Base-by-base conservation (phyloP, 257 asterid genomes). In the Marsdenia floribunda region DNA sequence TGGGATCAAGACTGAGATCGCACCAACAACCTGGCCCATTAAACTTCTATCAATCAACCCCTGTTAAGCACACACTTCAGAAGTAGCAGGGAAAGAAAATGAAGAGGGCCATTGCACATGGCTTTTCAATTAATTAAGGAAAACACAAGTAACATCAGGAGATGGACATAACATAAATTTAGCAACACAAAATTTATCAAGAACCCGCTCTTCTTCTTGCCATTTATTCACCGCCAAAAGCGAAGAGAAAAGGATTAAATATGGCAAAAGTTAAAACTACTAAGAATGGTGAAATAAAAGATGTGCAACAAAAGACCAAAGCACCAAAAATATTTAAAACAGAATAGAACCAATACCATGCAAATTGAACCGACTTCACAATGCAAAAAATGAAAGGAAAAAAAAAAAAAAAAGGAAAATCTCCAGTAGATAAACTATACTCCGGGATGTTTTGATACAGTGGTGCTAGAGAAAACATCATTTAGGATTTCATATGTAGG, bases 261-360 rank as follows among this genome's bases (percentile, higher is more conserved):
- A 29, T 5, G 65, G n/a, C 16, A 29, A 61, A 33, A 33, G 14
- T 16, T 5, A 63, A 63, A 14, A 18, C 33, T 16, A 15, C 68
- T 63, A 61, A 42, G 44, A 61, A 16, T 63, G 46, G 21, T 7
- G 69, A 0, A n/a, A 71, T 37, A 21, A 42, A 13, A 11, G 67
- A n/a, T n/a, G 68, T n/a, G 68, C 75, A 33, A 72, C 37, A 54
- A 2, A 37, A 55, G 68, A 57, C 55, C 55, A 24, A 21, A 58
- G 7, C 57, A 40, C 76, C 42, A 38, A 38, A 55, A 5, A 73
- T 5, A 72, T 7, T 1, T 5, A 47, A 21, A 5, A 6, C 68
- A 55, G 68, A 9, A 72, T 14, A n/a, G n/a, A 24, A 22, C 12
- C 50, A 11, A 57, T 38, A 72, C 75, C 75, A 57, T 44, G 35